phyloP scores from a whole-genome alignment of 1,284 basidiomycete genomes.

The Xerocomus nothofagi region DNA sequence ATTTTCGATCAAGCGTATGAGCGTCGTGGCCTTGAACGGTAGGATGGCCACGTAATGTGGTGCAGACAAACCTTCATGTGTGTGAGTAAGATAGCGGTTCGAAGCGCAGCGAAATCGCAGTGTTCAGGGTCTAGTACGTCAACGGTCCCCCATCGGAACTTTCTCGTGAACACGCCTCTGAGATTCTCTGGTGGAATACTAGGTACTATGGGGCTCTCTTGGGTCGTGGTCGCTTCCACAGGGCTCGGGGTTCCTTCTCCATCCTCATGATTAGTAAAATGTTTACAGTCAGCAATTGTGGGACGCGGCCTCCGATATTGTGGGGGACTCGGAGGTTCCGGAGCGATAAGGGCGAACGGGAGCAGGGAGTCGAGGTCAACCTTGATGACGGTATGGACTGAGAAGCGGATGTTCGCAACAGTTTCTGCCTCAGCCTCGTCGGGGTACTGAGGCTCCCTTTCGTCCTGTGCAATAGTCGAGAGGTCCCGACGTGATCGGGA shows the following conservation, averaged over 20 bases:
- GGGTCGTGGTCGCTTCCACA: slow-evolving; percentile 23
- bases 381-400: slow-evolving; percentile 61
- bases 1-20: slow-evolving; percentile 32
- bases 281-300: slow-evolving; percentile 19
- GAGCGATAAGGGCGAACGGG: slow-evolving; percentile 77
- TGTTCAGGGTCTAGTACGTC: slow-evolving; percentile 81
- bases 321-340: slow-evolving; percentile 50
- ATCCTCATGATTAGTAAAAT: slow-evolving; percentile 19
- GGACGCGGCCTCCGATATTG: slow-evolving; percentile 33
- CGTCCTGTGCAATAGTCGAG: slow-evolving; percentile 51
- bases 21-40: slow-evolving; percentile 14
- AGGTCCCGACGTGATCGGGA: slow-evolving; percentile 71
- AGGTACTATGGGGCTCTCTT: slow-evolving; percentile 28
- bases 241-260: slow-evolving; percentile 10
- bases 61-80: slow-evolving; percentile 66
- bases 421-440: slow-evolving; percentile 61
- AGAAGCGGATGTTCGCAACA: slow-evolving; percentile 73
- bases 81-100: slow-evolving; percentile 75
- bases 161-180: slow-evolving; percentile 69
- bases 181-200: slow-evolving; percentile 60
- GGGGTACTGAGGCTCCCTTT: slow-evolving; percentile 46
- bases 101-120: slow-evolving; percentile 79
- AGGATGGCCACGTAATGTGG: slow-evolving; percentile 13
- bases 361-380: slow-evolving; percentile 54
- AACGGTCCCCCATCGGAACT: slow-evolving; percentile 79